Evolutionary conservation across 2,329 filamentous ascomycete species (phyloP), one percentile per base, ranked within the genome.

Genomic region (Sclerotinia minor): DNA sequence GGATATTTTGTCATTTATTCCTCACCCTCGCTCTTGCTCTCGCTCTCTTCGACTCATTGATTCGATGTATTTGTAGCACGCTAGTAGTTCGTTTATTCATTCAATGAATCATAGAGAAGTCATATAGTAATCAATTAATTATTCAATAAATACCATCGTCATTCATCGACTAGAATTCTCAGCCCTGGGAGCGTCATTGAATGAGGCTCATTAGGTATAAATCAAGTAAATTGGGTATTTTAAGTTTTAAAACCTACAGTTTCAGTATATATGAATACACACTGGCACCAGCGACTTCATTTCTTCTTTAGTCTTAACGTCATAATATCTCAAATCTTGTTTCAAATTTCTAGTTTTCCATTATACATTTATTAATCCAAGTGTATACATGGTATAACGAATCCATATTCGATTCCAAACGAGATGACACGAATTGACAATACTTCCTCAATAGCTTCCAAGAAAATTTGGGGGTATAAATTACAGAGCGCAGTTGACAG

Each of bases 391-490:
- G 17, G 29, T 35, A 61, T 49, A 49, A 38, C 24, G 19, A 26
- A 13, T 6, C 26, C 19, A 49, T 49, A 9, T 47, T 24, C 17
- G 26, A 60, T 35, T 35, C 38, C 38, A 59, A 59, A 59, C 45
- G 19, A 55, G 35, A 55, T 19, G 19, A 61, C 24, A 50, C 29
- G 45, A 61, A 61, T 61, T 61, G 58, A 38, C 21, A 61, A 50
- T 35, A 11, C 26, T 47, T 60, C 44, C 17, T 17, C 15, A 19
- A 49, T 19, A 38, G 58, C 58, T 61, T 61, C n/a, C 1, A 50
- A 35, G 21, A 50, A 38, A 49, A 61, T 11, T 38, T 50, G 45
- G 58, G 58, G 58, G 58, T 61, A 61, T 61, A 61, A 29, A 35
- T 38, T 61, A 29, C 58, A 49, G 45, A 38, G 35, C 29, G 58